Conservation (phyloP, 1,139 yeast genomes). For the Wickerhamiella pararugosa region DNA sequence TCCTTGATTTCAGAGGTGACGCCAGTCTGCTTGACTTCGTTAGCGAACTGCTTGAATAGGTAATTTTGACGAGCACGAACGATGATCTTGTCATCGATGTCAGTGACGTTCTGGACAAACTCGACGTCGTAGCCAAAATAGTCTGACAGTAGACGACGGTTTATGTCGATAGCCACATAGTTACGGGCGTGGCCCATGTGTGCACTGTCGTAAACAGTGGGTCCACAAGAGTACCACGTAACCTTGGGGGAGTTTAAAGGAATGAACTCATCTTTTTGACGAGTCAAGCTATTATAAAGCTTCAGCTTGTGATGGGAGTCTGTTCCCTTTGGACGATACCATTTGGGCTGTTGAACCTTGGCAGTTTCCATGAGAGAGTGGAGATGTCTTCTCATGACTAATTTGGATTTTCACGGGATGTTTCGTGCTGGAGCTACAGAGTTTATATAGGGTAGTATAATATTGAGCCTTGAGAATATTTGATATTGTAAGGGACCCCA, state of each 20-base stretch:
- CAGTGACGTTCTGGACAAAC: slow-evolving; percentile 93
- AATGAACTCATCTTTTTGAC: slow-evolving; percentile 59
- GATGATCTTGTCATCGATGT: slow-evolving; percentile 92
- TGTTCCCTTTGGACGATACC: slow-evolving; percentile 26
- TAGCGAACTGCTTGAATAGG: slow-evolving; percentile 46
- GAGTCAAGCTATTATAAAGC: slow-evolving; percentile 69
- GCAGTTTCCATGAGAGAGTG: slow-evolving; percentile 6
- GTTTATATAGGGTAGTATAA: too few relatives aligned
- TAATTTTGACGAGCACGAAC: slow-evolving; percentile 84
- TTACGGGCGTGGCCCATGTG: slow-evolving; percentile 99
- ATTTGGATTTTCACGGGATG: too few relatives aligned
- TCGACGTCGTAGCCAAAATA: slow-evolving; percentile 78
- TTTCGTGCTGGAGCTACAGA: too few relatives aligned
- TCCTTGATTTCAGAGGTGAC: slow-evolving; percentile 29
- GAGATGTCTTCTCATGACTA: too few relatives aligned
- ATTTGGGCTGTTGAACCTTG: slow-evolving; percentile 28
- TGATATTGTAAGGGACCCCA: too few relatives aligned
- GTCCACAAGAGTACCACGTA: slow-evolving; percentile 97
- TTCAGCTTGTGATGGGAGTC: slow-evolving; percentile 25
- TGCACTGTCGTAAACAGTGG: slow-evolving; percentile 92
- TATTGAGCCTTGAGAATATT: too few relatives aligned
- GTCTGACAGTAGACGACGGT: slow-evolving; percentile 73
- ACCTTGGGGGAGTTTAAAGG: slow-evolving; percentile 49
- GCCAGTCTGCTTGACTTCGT: slow-evolving; percentile 15
- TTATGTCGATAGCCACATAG: slow-evolving; percentile 86